Base-by-base conservation (phyloP, 179 eudicot species). In the Nepenthes alata region DNA sequence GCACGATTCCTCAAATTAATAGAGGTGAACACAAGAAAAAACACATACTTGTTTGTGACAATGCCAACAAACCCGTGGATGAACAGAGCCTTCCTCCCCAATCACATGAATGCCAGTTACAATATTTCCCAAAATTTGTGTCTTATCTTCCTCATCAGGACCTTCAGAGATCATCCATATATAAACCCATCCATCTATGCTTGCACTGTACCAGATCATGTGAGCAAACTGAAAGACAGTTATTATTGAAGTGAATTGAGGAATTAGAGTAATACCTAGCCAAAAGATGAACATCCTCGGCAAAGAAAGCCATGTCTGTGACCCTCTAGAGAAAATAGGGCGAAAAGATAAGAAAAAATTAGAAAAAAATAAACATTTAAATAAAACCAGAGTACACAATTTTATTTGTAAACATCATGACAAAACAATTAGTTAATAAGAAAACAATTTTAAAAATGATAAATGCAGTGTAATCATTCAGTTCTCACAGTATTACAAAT, bases 251-350 rank as follows among this genome's bases (percentile, higher is more conserved):
- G 52, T 63, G 39, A 57, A 11, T 47, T 12, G 63, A 37, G 25
- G 57, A 41, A 57, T 64, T 44, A 67, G 59, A 64, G 15, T 34
- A 53, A 48, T 89, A 93, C 98, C 98, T 87, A 67, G 98, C 97
- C 73, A 93, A 67, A 59, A 93, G 94, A 83, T 87, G 97, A 76
- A 89, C 97, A 75, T 93, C 98, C 77, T 93, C 97, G 35, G 97
- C 95, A 66, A 93, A 93, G 74, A 89, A 93, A 73, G 88, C 95
- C 98, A 93, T 93, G 77, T 93, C 98, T 49, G 97, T 93, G 59
- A 93, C 95, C 82, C 98, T 83, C 98, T 89, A 86, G 47, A 62
- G 63, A 37, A 50, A 8, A 75, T 39, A 63, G 69, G 47, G 47
- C 55, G 13, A 9, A 62, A 52, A 39, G 47, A 50, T 47, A 59